A percentile compares a stretch with the other conserved stretches of the same genome.
Conservation (phyloP, 2,329 filamentous ascomycete genomes). For the Nigrospora osmanthi region DNA sequence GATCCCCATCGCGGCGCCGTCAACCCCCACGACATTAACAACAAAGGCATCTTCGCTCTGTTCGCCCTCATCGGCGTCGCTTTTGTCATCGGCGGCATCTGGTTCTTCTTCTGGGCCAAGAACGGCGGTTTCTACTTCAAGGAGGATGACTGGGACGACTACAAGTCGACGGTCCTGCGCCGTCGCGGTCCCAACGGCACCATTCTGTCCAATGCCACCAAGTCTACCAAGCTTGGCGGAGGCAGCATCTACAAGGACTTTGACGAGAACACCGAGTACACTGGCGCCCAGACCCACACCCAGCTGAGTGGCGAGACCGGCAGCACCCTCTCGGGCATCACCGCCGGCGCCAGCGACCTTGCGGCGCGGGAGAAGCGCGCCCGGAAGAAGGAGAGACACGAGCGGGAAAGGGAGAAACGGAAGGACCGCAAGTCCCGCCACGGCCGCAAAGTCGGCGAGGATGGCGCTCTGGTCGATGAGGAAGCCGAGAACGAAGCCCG, state of each 20-base stretch:
- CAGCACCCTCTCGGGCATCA: conserved; percentile 47
- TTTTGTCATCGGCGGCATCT: conserved; percentile 71
- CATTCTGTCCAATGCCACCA: conserved; percentile 73
- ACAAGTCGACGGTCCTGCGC: conserved; percentile 88
- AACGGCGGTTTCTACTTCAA: conserved; percentile 90
- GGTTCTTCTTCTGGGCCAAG: conserved; percentile 99
- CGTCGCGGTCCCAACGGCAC: conserved; percentile 86
- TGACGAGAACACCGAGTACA: conserved; percentile 38
- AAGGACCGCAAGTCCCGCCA: conserved; percentile 23
- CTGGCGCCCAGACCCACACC: conserved; percentile 22
- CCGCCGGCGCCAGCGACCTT: conserved; percentile 49
- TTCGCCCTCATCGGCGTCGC: conserved; percentile 76
- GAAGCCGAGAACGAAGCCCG: conserved; percentile 55
- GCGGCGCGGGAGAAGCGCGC: conserved; percentile 44
- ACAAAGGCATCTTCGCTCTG: conserved; percentile 70
- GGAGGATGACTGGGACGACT: conserved; percentile 91
- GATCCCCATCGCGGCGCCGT: conserved; percentile 41
- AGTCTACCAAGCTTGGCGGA: conserved; percentile 77
- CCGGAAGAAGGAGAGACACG: conserved; percentile 45
- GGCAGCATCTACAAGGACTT: conserved; percentile 77
- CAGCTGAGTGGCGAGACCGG: conserved; percentile 30
- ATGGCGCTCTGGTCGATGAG: conserved; percentile 56
- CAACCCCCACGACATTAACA: conserved; percentile 50
- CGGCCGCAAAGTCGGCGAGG: conserved; percentile 42
- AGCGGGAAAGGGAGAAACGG: conserved; percentile 38